phyloP scores from a whole-genome alignment of 192 early-diverging fungal genomes.

The Backusella circina region DNA sequence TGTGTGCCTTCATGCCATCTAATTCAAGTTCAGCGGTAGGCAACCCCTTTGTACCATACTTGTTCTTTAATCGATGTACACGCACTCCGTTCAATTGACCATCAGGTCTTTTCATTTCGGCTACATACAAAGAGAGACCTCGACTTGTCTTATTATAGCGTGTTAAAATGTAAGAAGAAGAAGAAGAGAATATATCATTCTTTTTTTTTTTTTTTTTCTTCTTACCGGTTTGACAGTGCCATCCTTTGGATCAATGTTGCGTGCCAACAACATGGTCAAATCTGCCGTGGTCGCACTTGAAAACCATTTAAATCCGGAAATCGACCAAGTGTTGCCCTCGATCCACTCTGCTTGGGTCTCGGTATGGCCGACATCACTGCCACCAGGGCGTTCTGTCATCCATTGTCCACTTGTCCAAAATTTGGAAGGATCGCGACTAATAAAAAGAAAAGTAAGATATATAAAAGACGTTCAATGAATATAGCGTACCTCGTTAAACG shows the following conservation, averaged over 20 bases:
- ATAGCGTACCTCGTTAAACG: slow-evolving; percentile 44
- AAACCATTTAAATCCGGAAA: slow-evolving; percentile 75
- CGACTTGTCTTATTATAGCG: slow-evolving; percentile 37
- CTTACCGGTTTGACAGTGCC: slow-evolving; percentile 17
- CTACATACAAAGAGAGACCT: slow-evolving; percentile 60
- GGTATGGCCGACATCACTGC: slow-evolving; percentile 58
- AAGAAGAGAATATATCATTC: neutral
- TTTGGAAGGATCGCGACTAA: slow-evolving; percentile 51
- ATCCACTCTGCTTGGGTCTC: slow-evolving; percentile 56
- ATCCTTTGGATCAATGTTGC: slow-evolving; percentile 43
- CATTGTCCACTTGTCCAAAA: slow-evolving; percentile 70
- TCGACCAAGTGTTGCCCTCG: slow-evolving; percentile 33
- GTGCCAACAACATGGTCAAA: slow-evolving; percentile 63
- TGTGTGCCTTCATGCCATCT: slow-evolving; percentile 43
- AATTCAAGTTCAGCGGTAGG: slow-evolving; percentile 73
- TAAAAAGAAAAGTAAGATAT: neutral
- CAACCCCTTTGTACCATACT: slow-evolving; percentile 65
- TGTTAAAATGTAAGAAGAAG: neutral
- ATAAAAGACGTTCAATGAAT: neutral
- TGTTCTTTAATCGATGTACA: slow-evolving; percentile 65
- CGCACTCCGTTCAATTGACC: slow-evolving; percentile 57
- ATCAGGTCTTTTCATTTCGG: slow-evolving; percentile 44
- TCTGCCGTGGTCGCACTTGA: slow-evolving; percentile 66
- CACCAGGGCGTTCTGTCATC: slow-evolving; percentile 76
- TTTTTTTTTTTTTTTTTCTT: too few relatives aligned